Evolutionary conservation across 345 rosid genomes (phyloP).

Genomic region (Lepidium africanum): DNA sequence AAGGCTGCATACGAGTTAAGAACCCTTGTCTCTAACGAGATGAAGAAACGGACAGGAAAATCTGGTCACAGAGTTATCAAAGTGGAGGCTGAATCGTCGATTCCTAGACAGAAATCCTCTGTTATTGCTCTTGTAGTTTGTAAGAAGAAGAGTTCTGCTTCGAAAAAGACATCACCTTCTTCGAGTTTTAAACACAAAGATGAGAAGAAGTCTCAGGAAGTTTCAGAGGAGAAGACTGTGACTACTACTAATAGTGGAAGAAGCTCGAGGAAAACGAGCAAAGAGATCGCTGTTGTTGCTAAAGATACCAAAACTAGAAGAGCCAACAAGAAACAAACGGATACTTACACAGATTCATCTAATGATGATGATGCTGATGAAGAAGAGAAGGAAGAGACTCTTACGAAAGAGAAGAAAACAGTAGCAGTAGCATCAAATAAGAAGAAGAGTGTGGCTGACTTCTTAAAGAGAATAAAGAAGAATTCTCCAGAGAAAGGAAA

Average conservation of each 20-base stretch:
- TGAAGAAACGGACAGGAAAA: slow-evolving; percentile 21
- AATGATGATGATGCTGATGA: slow-evolving; percentile 1
- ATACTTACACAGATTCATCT: slow-evolving; percentile 15
- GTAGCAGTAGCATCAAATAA: slow-evolving; percentile 27
- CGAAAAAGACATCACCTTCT: slow-evolving; percentile 35
- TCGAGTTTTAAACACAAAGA: slow-evolving; percentile 27
- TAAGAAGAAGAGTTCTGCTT: slow-evolving; percentile 44
- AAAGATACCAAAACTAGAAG: slow-evolving; percentile 11
- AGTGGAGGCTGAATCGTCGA: slow-evolving; percentile 29
- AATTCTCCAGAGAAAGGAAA: slow-evolving; percentile 37
- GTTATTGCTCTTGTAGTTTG: slow-evolving; percentile 45
- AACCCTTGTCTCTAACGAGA: slow-evolving; percentile 31
- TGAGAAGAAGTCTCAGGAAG: slow-evolving; percentile 18
- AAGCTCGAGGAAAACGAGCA: slow-evolving; percentile 53
- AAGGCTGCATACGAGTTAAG: slow-evolving; percentile 46
- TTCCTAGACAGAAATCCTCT: slow-evolving; percentile 35
- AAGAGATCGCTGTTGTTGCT: not conserved
- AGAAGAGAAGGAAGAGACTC: slow-evolving; percentile 17
- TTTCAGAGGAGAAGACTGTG: slow-evolving; percentile 36
- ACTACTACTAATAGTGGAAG: slow-evolving; percentile 32
- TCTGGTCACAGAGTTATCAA: not conserved
- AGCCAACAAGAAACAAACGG: slow-evolving; percentile 1
- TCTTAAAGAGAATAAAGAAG: slow-evolving; percentile 60
- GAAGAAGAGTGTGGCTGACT: slow-evolving; percentile 60
- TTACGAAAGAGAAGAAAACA: slow-evolving; percentile 31